Base-by-base conservation (phyloP, 1,284 basidiomycete genomes). In the Melampsora larici-populina region DNA sequence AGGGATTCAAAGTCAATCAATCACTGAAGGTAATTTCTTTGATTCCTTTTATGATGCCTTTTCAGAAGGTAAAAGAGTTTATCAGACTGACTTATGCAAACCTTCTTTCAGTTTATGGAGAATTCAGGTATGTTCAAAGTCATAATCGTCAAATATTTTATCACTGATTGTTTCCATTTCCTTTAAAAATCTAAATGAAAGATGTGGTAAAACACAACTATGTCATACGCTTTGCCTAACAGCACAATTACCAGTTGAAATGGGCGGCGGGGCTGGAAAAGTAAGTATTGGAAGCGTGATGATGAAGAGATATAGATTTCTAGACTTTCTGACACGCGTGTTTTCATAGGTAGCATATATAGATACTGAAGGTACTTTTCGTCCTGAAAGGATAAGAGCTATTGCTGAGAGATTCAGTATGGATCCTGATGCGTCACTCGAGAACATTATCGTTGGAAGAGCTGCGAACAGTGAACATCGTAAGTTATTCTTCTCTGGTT, bases 371-470 rank as follows among this genome's bases (percentile, higher is more conserved):
- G 94, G 82, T 6, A 96, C 94, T 0, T 97, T 97, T 85, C 90
- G 94, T 67, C 93, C 94, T 7, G 94, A 97, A 82, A 89, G 94
- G 79, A 92, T 97, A 79, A 88, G 88, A 55, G 88, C 92, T 26
- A 92, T 97, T 78, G 93, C 94, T 24, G 92, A 95, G 70, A 88
- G 93, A 40, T 95, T 94, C 82, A 92, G 92, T 15, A 92, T 97
- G 21, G 91, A 94, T 80, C 89, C 90, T 2, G 89, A 89, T 78
- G 90, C 92, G 88, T 93, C 91, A 0, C 85, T 94, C 17, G 93
- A 95, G 83, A 93, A 93, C 82, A 90, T 93, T 74, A 87, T 92
- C 24, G 91, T 91, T 68, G 24, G 84, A 68, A 49, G 58, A 78
- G 60, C 51, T 51, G 67, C 67, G 2, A 58, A 78, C 55, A 75